Percentiles rank a stretch among this genome's conserved stretches.
Conservation (phyloP, 768 basidiomycete species). For the Boletus sp. region DNA sequence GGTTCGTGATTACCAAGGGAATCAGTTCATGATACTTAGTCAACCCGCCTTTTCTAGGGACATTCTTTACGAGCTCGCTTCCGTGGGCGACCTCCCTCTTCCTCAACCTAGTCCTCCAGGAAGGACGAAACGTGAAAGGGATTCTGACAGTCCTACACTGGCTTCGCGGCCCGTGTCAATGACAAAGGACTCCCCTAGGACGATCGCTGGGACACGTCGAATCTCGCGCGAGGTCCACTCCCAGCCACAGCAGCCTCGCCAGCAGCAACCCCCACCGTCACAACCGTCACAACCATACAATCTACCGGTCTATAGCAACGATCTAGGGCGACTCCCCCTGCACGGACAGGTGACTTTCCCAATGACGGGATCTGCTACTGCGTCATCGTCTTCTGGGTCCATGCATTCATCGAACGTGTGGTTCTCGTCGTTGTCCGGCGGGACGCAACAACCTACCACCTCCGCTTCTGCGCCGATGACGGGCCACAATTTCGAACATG, state of each 20-base stretch:
- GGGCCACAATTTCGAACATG: constrained; percentile 2
- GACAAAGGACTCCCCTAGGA: constrained; percentile 20
- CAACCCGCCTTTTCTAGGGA: constrained; percentile 47
- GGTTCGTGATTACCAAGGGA: constrained; percentile 33
- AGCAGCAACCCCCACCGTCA: constrained; percentile 7
- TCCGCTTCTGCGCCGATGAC: neutral
- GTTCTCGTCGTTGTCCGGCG: constrained; percentile 14
- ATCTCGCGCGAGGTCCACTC: constrained; percentile 26
- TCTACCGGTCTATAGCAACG: constrained; percentile 56
- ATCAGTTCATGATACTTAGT: neutral
- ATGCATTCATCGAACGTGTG: constrained; percentile 17
- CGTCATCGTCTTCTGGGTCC: neutral
- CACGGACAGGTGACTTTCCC: constrained; percentile 31
- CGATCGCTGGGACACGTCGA: constrained; percentile 37
- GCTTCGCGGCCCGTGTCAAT: constrained; percentile 1
- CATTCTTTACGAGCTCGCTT: constrained; percentile 69
- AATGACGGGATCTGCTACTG: neutral
- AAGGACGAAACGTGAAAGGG: constrained; percentile 62
- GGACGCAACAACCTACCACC: neutral
- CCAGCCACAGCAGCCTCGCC: constrained; percentile 10
- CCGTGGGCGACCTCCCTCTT: constrained; percentile 67
- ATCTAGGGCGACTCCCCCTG: constrained; percentile 54
- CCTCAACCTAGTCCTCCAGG: constrained; percentile 53
- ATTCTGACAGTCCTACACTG: constrained; percentile 46
- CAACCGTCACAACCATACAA: constrained; percentile 25